These are phyloP conservation scores for Jaltomata sinuosa DNA, from an alignment of 257 asterid genomes.

Conservation along the genomic window DNA sequence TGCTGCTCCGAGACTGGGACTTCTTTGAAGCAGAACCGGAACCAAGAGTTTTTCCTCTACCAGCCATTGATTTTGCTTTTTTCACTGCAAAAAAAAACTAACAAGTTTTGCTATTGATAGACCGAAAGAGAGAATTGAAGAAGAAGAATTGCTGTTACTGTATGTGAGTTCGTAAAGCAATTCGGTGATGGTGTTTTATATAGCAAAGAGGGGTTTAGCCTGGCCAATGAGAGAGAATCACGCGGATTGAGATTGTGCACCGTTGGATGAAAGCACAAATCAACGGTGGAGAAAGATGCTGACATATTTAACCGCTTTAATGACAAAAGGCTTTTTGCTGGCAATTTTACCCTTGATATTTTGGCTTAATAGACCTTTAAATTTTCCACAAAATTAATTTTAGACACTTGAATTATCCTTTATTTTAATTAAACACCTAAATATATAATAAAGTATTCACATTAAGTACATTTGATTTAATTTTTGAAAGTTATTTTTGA, in stretches of 20 bases:
- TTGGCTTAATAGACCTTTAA: too few relatives aligned
- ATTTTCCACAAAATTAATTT: too few relatives aligned
- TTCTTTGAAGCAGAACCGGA: conserved; percentile 58
- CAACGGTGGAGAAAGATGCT: conserved; percentile 18
- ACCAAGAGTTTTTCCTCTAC: conserved; percentile 77
- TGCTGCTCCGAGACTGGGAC: conserved; percentile 60
- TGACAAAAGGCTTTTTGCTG: too few relatives aligned
- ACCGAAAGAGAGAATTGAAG: too few relatives aligned
- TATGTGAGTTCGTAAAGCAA: neutral
- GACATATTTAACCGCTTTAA: neutral
- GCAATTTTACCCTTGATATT: too few relatives aligned
- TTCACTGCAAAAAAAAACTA: too few relatives aligned
- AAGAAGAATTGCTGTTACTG: neutral
- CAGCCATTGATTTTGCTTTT: conserved; percentile 35
- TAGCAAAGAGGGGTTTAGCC: conserved; percentile 8
- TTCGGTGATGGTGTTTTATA: conserved; percentile 20
- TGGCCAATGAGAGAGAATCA: conserved; percentile 19
- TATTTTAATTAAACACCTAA: too few relatives aligned
- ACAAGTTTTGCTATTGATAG: too few relatives aligned
- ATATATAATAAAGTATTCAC: too few relatives aligned
- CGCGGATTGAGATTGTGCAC: conserved; percentile 21
- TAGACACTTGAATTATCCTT: too few relatives aligned
- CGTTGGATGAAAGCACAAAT: conserved; percentile 23
- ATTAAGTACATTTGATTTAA: too few relatives aligned
- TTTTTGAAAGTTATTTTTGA: too few relatives aligned